phyloP scores from a whole-genome alignment of 495 filamentous ascomycete genomes.

The Talaromyces nanjingensis region DNA sequence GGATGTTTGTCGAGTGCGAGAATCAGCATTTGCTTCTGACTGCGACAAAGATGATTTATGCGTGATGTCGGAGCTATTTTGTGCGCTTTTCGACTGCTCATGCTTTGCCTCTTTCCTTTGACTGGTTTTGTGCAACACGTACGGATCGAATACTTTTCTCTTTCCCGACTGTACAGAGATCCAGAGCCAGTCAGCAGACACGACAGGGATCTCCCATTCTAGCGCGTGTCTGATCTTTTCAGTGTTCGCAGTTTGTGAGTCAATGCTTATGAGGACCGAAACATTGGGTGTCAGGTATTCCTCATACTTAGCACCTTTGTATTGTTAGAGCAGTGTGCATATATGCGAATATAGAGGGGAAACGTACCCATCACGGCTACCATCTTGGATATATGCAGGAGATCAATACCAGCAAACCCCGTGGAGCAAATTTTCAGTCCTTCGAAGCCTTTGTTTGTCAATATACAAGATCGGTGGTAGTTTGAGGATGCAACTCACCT shows the following conservation, averaged over 20 bases:
- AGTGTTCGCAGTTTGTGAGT: conserved; percentile 48
- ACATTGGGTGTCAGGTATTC: conserved; percentile 60
- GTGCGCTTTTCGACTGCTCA: not conserved
- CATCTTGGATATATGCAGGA: conserved; percentile 73
- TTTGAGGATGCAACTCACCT: conserved; percentile 30
- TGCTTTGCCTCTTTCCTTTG: conserved; percentile 16
- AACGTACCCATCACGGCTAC: conserved; percentile 61
- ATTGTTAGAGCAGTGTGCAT: not conserved
- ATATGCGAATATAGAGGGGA: not conserved
- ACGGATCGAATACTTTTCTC: conserved; percentile 43
- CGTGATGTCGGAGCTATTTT: not conserved
- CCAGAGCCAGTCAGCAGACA: conserved; percentile 77
- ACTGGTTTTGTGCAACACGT: conserved; percentile 27
- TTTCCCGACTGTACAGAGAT: conserved; percentile 59
- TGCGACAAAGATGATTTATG: not conserved
- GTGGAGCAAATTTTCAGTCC: conserved; percentile 69
- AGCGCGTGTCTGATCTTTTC: conserved; percentile 74
- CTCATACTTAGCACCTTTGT: conserved; percentile 58
- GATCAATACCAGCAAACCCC: conserved; percentile 74
- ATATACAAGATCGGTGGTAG: not conserved
- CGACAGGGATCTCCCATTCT: conserved; percentile 68
- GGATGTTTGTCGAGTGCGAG: not conserved
- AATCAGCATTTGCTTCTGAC: not conserved
- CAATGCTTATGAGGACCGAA: conserved; percentile 62
- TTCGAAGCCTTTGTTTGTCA: conserved; percentile 47